Conservation (phyloP, 1,139 yeast genomes). For the Meyerozyma smithsonii region DNA sequence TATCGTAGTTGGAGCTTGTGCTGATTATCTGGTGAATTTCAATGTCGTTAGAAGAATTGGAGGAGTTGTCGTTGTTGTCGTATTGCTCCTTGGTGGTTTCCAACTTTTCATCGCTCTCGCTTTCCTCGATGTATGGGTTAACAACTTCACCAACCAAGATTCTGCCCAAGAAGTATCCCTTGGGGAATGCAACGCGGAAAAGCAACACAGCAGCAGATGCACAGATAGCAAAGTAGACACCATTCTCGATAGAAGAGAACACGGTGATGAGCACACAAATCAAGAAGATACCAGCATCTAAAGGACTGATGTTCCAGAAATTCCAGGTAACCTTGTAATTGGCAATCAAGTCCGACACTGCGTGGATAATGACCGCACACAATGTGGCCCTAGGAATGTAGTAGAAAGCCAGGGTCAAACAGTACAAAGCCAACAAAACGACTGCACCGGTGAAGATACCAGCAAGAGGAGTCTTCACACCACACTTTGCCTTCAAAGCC, state of each 20-base stretch:
- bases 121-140: slow-evolving; percentile 44
- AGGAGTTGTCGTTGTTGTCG: slow-evolving; percentile 10
- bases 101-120: slow-evolving; percentile 11
- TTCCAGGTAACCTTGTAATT: slow-evolving; percentile 66
- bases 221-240: slow-evolving; percentile 85
- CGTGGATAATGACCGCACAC: slow-evolving; percentile 86
- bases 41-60: slow-evolving; percentile 22
- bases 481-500: slow-evolving; percentile 91
- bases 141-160: slow-evolving; percentile 65
- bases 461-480: slow-evolving; percentile 91
- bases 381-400: slow-evolving; percentile 88
- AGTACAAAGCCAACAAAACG: slow-evolving; percentile 80
- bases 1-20: slow-evolving; percentile 17
- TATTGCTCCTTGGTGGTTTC: slow-evolving; percentile 7
- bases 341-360: slow-evolving; percentile 86
- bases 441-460: slow-evolving; percentile 89
- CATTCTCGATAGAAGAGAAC: slow-evolving; percentile 78
- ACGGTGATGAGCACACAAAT: slow-evolving; percentile 77
- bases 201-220: slow-evolving; percentile 76
- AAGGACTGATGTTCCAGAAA: slow-evolving; percentile 72
- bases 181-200: slow-evolving; percentile 73
- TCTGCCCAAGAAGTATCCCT: slow-evolving; percentile 79
- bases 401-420: slow-evolving; percentile 76
- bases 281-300: slow-evolving; percentile 72
- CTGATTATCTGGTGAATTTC: slow-evolving; percentile 33